These are phyloP conservation scores for Mycena leptocephala DNA, from an alignment of 768 basidiomycete species.

Conservation along the genomic window DNA sequence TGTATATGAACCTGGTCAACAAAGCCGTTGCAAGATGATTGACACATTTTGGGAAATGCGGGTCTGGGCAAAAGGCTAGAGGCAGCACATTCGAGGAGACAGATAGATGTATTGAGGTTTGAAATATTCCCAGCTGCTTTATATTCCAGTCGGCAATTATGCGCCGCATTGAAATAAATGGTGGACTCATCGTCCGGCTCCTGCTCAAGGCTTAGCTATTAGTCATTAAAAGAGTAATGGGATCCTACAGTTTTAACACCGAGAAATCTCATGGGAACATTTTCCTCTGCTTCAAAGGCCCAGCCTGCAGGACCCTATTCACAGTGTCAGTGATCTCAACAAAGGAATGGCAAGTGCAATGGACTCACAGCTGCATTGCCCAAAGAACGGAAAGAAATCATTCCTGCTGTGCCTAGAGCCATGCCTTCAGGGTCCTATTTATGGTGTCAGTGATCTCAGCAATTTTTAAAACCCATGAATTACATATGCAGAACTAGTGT, in stretches of 20 bases:
- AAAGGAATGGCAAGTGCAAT: neutral
- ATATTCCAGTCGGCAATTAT: neutral
- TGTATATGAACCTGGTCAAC: constrained; percentile 16
- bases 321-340: neutral
- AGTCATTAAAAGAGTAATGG: neutral
- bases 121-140: constrained; percentile 4
- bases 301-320: neutral
- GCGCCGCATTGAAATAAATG: neutral
- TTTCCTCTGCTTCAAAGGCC: neutral
- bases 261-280: neutral
- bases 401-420: neutral
- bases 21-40: constrained; percentile 7
- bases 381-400: neutral
- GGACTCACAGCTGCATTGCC: neutral
- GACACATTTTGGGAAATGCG: neutral
- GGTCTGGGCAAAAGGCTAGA: neutral
- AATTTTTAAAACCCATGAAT: no score
- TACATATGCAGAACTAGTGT: no score
- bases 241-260: neutral
- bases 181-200: neutral
- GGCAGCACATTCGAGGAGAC: neutral
- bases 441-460: neutral
- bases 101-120: neutral
- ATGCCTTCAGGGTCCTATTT: neutral
- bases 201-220: neutral